A percentile compares a stretch with the other conserved stretches of the same genome.
Evolutionary conservation across 169 alveolate genomes (phyloP).

Genomic region (Cryptosporidium baileyi): DNA sequence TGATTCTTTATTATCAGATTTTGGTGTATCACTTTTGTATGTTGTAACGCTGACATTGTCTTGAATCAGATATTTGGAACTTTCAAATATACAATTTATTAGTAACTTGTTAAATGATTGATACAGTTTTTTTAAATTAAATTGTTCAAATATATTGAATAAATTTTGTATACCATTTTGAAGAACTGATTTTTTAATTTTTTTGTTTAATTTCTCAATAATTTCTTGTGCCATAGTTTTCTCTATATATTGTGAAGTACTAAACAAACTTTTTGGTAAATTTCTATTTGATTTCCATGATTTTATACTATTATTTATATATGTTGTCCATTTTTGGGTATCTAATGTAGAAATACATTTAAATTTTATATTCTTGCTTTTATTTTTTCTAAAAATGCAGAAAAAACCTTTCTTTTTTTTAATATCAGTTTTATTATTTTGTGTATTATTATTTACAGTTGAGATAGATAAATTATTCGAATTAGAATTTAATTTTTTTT

Average conservation of each 20-base stretch:
- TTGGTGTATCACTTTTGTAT: background rate
- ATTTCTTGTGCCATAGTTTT: slow-evolving; percentile 51
- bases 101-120: background rate
- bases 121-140: background rate
- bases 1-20: background rate
- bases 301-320: slow-evolving; percentile 39
- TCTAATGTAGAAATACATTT: slow-evolving; percentile 59
- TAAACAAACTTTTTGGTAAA: slow-evolving; percentile 9
- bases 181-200: background rate
- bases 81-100: background rate
- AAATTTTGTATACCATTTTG: background rate
- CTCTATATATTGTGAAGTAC: slow-evolving; percentile 29
- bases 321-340: slow-evolving; percentile 40
- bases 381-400: no score
- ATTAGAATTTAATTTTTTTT: background rate
- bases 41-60: background rate
- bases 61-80: background rate
- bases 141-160: background rate
- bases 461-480: background rate
- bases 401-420: background rate
- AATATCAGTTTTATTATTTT: background rate
- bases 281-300: slow-evolving; percentile 47
- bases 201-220: slow-evolving; percentile 23
- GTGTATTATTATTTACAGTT: no score
- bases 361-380: slow-evolving; percentile 5